phyloP scores from a whole-genome alignment of 1,139 yeast genomes.

The Yamadazyma taylorii region DNA sequence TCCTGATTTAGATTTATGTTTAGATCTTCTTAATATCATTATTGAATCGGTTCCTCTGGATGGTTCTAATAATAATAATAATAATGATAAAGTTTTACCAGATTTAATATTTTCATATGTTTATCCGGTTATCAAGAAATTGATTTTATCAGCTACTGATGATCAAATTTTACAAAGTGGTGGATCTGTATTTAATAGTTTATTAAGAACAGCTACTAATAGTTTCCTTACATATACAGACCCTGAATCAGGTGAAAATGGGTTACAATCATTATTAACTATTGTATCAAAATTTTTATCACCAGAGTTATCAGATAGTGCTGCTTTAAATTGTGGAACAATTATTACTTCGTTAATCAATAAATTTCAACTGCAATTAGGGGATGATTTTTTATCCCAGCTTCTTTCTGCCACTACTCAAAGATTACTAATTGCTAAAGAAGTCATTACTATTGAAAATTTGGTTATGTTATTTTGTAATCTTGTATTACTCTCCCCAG shows the following conservation, averaged over 20 bases:
- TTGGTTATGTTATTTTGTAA: slow-evolving; percentile 75
- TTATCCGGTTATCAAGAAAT: slow-evolving; percentile 51
- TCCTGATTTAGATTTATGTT: slow-evolving; percentile 61
- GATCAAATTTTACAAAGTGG: slow-evolving; percentile 78
- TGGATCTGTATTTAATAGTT: slow-evolving; percentile 68
- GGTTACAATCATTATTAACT: slow-evolving; percentile 54
- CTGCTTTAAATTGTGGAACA: slow-evolving; percentile 73
- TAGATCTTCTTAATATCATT: slow-evolving; percentile 65
- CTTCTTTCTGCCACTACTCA: slow-evolving; percentile 72
- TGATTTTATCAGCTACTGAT: slow-evolving; percentile 62
- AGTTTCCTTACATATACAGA: slow-evolving; percentile 43
- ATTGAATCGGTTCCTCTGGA: slow-evolving; percentile 38
- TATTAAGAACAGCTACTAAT: slow-evolving; percentile 53
- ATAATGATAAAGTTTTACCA: slow-evolving; percentile 42
- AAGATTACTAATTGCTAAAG: slow-evolving; percentile 64
- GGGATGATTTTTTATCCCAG: slow-evolving; percentile 50
- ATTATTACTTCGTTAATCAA: slow-evolving; percentile 65
- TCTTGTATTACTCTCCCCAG: slow-evolving; percentile 60
- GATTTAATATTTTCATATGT: slow-evolving; percentile 46
- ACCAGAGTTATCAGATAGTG: slow-evolving; percentile 72
- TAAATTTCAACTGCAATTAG: slow-evolving; percentile 54
- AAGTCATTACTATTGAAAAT: slow-evolving; percentile 73
- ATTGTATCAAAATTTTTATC: slow-evolving; percentile 72
- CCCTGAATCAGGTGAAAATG: slow-evolving; percentile 42
- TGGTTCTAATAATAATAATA: slow-evolving; percentile 38